Percentiles rank a stretch among this genome's conserved stretches.
These are phyloP conservation scores for Iberis pinnata DNA, from an alignment of 345 rosid genomes.

Conservation along the genomic window DNA sequence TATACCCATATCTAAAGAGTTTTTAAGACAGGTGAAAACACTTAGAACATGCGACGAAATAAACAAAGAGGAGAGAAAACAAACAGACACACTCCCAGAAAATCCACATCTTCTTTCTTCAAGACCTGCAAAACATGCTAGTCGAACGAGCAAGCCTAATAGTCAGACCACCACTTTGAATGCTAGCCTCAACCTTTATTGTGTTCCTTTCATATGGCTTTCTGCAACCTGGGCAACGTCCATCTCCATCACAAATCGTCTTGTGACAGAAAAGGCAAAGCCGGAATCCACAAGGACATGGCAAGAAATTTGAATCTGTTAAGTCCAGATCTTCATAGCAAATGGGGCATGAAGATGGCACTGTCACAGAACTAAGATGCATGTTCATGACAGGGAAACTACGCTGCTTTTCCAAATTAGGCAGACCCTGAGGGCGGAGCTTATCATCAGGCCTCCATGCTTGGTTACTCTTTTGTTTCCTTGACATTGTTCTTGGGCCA, in stretches of 20 bases:
- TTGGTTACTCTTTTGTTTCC: slow-evolving; percentile 34
- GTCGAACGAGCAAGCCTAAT: slow-evolving; percentile 60
- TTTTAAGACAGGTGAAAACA: slow-evolving; percentile 34
- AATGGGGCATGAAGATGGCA: slow-evolving; percentile 58
- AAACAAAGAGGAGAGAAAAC: slow-evolving; percentile 26
- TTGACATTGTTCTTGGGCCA: slow-evolving; percentile 25
- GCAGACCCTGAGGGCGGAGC: slow-evolving; percentile 70
- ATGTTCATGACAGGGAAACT: slow-evolving; percentile 47
- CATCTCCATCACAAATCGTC: slow-evolving; percentile 85
- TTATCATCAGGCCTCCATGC: slow-evolving; percentile 90
- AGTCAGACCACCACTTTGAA: slow-evolving; percentile 52
- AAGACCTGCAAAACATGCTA: slow-evolving; percentile 84
- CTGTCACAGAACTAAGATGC: slow-evolving; percentile 35
- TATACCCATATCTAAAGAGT: slow-evolving; percentile 45
- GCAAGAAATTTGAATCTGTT: slow-evolving; percentile 73
- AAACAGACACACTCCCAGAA: slow-evolving; percentile 34
- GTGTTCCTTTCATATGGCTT: slow-evolving; percentile 54
- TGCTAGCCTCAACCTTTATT: slow-evolving; percentile 45
- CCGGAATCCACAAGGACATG: slow-evolving; percentile 81
- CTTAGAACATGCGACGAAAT: too few species aligned
- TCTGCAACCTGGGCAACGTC: slow-evolving; percentile 95
- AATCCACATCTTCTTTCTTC: slow-evolving; percentile 31
- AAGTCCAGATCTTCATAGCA: slow-evolving; percentile 83
- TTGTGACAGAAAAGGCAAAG: slow-evolving; percentile 95
- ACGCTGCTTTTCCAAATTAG: slow-evolving; percentile 64